Base-by-base conservation (phyloP, 257 asterid species). In the Salvia rosmarinus region DNA sequence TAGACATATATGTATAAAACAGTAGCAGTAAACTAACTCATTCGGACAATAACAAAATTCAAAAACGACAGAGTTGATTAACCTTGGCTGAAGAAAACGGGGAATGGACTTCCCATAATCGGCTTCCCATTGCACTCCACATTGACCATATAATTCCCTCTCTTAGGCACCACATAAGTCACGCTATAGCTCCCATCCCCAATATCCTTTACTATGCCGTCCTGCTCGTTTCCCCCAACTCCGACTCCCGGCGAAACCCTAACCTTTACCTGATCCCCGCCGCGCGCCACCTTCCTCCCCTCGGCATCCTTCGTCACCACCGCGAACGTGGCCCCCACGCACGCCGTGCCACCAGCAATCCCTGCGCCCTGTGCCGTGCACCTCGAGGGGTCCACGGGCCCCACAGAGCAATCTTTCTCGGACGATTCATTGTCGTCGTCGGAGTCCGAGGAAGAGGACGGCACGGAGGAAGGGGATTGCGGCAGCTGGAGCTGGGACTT, bases 1-100 rank as follows among this genome's bases (percentile, higher is more conserved):
- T 64, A 64, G 10, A 19, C 0, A 40, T n/a, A 35, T 21, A 52
- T 23, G 35, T 54, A 20, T 37, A 43, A 30, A 40, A 55, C n/a
- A 62, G 42, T 62, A 34, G 54, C 68, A 68, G 42, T 62, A 64
- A 19, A 32, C 9, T 34, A 52, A 61, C 39, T n/a, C 43, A 1
- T 43, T 40, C 9, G 2, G 5, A 51, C 13, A 68, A 50, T 8
- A 12, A 52, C 9, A 49, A 55, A 71, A 47, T 51, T 66, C 9
- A 20, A 69, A 19, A 50, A 25, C 11, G 14, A 4, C 6, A 51
- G 9, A 35, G 42, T 11, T 5, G 10, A 62, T 14, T 71, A 16
- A 94, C 99, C 99, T 79, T 96, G 21, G 82, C 99, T 91, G 78
- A 95, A 95, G 86, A 95, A 95, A 44, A 95, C 99, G 14, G 99